Base-by-base conservation (phyloP, 176 grass and related monocot genomes). In the Pontederia crassipes region DNA sequence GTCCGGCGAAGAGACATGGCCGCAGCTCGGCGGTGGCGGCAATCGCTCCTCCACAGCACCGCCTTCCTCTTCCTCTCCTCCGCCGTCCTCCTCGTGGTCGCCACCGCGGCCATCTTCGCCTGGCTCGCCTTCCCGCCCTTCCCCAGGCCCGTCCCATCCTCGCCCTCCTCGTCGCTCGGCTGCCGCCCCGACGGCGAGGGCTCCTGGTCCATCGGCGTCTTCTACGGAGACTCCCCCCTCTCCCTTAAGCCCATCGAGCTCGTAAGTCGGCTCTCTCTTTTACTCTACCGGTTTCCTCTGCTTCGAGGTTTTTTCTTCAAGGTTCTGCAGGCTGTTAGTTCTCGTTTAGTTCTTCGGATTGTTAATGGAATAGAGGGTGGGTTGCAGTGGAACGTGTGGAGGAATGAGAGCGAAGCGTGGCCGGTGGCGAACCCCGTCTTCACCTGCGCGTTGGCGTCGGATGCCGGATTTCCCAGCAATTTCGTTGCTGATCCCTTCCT, bases 401-500 rank as follows among this genome's bases (percentile, higher is more conserved):
- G 64, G 18, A 86, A 78, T 45, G 65, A 10, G 17, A 86, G 76
- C 27, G 76, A 83, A 9, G 84, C 87, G 54, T 88, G 84, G 92
- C 87, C 92, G 13, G 87, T 85, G 48, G 84, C 87, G 26, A 97
- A 97, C 40, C 92, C 92, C 10, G 81, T 65, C 20, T 66, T 91
- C 50, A 97, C 87, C 24, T 91, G 92, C 63, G 79, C 76, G 20
- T 80, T 83, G 12, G 70, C 87, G 32, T 76, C 24, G 56, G 66
- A 76, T 18, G 61, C 69, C 17, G 87, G 81, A 10, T 79, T 74
- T 45, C 76, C 81, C 18, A 85, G 87, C 81, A 97, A 81, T 52
- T 97, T 97, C 46, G 87, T 97, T 50, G 84, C 84, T 12, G 89
- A 83, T 64, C 92, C 92, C 1, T 97, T 97, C 77, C 78, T 97